Conservation (phyloP, 2,329 filamentous ascomycete genomes). For the Claviceps quebecensis region DNA sequence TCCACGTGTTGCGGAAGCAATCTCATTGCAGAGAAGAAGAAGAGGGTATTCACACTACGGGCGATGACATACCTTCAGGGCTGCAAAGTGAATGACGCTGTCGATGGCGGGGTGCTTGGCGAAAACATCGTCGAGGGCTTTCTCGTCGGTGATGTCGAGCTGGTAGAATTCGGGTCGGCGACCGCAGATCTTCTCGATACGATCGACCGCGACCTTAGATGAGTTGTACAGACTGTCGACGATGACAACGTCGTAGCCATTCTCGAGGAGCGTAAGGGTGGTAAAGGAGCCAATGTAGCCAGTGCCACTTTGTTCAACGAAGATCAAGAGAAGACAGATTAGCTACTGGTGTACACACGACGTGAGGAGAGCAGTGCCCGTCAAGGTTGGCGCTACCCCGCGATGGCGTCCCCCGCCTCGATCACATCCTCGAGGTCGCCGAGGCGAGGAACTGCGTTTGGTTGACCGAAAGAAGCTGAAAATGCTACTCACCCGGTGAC, state of each 20-base stretch:
- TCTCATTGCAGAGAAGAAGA: background rate
- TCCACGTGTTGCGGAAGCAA: background rate
- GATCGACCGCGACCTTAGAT: constrained; percentile 77
- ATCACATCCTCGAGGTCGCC: background rate
- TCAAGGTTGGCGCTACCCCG: background rate
- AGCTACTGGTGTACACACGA: constrained; percentile 6
- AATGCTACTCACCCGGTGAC: constrained; percentile 64
- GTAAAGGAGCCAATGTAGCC: constrained; percentile 99
- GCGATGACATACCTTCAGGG: constrained; percentile 57
- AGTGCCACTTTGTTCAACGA: constrained; percentile 48
- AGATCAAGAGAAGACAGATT: constrained; percentile 8
- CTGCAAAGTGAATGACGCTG: constrained; percentile 97
- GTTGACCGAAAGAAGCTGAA: background rate
- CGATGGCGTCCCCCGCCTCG: background rate
- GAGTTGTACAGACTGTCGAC: constrained; percentile 97
- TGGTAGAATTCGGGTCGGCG: constrained; percentile 77
- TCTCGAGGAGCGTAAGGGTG: constrained; percentile 75
- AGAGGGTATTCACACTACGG: background rate
- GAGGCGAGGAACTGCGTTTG: background rate
- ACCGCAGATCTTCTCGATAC: constrained; percentile 86
- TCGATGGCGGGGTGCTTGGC: constrained; percentile 82
- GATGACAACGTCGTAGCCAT: constrained; percentile 92
- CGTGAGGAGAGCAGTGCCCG: background rate
- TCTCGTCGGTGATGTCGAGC: constrained; percentile 77
- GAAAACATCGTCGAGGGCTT: constrained; percentile 74